Percentiles rank a stretch among this genome's conserved stretches.
These are phyloP conservation scores for Bacidia rubella DNA, from an alignment of 495 filamentous ascomycete genomes.

Conservation along the genomic window DNA sequence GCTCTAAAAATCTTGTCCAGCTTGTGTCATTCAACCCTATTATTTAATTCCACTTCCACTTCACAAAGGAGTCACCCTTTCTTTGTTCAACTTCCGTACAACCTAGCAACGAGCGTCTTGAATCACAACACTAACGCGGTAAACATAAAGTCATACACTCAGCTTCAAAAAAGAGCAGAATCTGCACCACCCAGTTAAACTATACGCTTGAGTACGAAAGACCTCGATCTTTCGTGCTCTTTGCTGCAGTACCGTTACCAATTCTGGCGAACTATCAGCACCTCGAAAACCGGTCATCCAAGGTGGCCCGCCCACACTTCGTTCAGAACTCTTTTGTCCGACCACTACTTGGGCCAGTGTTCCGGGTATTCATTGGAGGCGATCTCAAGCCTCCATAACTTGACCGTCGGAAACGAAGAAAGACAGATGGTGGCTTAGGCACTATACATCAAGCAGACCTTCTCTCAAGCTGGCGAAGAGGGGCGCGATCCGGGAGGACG, in stretches of 20 bases:
- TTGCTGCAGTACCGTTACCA: not conserved
- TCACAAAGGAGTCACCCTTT: too few species aligned
- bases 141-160: too few species aligned
- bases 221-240: slow-evolving; percentile 16
- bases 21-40: too few species aligned
- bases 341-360: slow-evolving; percentile 84
- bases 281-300: slow-evolving; percentile 46
- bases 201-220: slow-evolving; percentile 16
- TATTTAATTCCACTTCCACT: too few species aligned
- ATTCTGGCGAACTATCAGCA: slow-evolving; percentile 18
- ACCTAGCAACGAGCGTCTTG: too few species aligned
- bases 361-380: slow-evolving; percentile 88
- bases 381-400: slow-evolving; percentile 98
- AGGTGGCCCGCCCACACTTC: slow-evolving; percentile 89
- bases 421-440: slow-evolving; percentile 1
- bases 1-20: too few species aligned
- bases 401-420: slow-evolving; percentile 17
- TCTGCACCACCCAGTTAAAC: too few species aligned
- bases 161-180: too few species aligned
- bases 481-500: slow-evolving; percentile 7
- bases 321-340: slow-evolving; percentile 67
- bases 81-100: too few species aligned
- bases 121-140: too few species aligned
- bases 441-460: not conserved
- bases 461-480: slow-evolving; percentile 11